Conservation (phyloP, 352 stramenopile genomes). For the Globisporangium camurandrum region DNA sequence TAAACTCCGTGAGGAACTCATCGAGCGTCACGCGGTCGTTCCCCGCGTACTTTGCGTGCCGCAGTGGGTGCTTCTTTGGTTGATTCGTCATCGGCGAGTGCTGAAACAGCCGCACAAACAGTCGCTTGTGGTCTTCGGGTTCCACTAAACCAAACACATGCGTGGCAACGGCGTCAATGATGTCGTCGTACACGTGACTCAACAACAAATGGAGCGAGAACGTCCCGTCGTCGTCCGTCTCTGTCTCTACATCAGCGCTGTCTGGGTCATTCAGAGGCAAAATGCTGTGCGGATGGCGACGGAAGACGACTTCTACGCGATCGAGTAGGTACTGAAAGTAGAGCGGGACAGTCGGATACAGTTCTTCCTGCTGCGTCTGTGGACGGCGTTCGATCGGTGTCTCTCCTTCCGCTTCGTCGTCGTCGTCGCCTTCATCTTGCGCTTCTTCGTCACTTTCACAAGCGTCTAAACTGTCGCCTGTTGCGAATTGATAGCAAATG, state of each 20-base stretch:
- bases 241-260: neutral
- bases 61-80: constrained; percentile 61
- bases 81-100: constrained; percentile 58
- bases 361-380: too few relatives aligned
- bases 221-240: constrained; percentile 32
- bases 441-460: too few relatives aligned
- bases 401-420: constrained; percentile 14
- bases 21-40: constrained; percentile 57
- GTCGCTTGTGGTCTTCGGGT: constrained; percentile 18
- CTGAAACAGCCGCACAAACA: constrained; percentile 77
- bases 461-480: constrained; percentile 12
- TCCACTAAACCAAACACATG: constrained; percentile 35
- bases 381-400: too few relatives aligned
- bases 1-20: constrained; percentile 63
- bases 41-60: constrained; percentile 52
- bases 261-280: neutral
- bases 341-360: constrained; percentile 58
- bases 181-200: constrained; percentile 68
- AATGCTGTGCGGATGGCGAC: constrained; percentile 13
- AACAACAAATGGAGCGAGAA: constrained; percentile 48
- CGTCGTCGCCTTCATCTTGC: too few relatives aligned
- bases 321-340: constrained; percentile 84
- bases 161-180: constrained; percentile 49
- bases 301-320: constrained; percentile 68
- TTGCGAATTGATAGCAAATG: constrained; percentile 64